phyloP scores from a whole-genome alignment of 306 rosid genomes.

The Vigna hirtella region DNA sequence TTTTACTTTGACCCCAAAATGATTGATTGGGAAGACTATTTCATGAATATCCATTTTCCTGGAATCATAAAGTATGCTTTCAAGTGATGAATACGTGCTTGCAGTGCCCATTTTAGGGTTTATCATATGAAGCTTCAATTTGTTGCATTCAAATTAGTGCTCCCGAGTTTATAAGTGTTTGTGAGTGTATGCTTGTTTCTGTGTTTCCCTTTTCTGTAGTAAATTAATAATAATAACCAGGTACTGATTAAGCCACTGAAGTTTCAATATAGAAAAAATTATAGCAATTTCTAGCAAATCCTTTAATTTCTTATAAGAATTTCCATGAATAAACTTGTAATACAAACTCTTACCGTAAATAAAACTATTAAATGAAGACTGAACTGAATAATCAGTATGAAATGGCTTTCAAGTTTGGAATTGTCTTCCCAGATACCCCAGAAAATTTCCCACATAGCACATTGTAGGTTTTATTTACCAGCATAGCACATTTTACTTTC shows the following conservation, averaged over 20 bases:
- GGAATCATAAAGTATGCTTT: conserved; percentile 67
- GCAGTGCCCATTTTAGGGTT: background rate
- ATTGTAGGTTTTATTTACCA: no score
- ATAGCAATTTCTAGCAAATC: background rate
- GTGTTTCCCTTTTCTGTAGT: background rate
- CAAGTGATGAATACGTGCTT: conserved; percentile 41
- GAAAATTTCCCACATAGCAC: no score
- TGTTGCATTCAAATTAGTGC: conserved; percentile 2
- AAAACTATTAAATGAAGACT: no score
- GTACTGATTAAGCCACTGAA: background rate
- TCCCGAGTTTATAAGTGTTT: background rate
- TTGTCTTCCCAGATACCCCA: no score
- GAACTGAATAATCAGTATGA: no score
- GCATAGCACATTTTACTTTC: no score
- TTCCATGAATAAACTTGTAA: background rate
- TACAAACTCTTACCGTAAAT: no score
- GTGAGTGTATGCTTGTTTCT: background rate
- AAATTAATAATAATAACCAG: background rate
- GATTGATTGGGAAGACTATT: conserved; percentile 81
- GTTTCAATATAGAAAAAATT: background rate
- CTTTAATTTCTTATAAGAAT: background rate
- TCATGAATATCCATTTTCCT: conserved; percentile 61
- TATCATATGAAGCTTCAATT: background rate
- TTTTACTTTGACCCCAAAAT: conserved; percentile 70
- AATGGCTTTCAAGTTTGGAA: no score